Base-by-base conservation (phyloP, 257 asterid species). In the Nicotiana knightiana region DNA sequence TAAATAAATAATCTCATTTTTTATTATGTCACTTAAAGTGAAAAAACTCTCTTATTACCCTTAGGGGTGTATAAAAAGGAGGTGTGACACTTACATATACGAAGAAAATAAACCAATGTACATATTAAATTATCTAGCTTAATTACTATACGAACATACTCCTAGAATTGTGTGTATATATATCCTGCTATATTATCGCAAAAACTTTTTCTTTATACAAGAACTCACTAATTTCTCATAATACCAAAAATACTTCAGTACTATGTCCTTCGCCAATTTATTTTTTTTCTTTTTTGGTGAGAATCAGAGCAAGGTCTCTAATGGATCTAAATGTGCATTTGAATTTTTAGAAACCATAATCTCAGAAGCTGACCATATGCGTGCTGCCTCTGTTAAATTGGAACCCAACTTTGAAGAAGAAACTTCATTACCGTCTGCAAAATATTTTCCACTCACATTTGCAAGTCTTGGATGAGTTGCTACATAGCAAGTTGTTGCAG, bases 401-500 rank as follows among this genome's bases (percentile, higher is more conserved):
- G 91, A 88, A n/a, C 97, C 97, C 76, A 89, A 28, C 70, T 93
- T 94, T 17, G 98, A 93, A 1, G 94, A 82, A 9, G 91, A 86
- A 75, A 92, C 90, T 81, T 96, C 99, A 26, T 96, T 96, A 82
- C 98, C 94, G 86, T 96, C 99, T 1, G 96, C 91, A 81, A 83
- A 96, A 81, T 96, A 96, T 83, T 92, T 93, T 18, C 99, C 98
- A 6, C 87, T 92, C 51, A 89, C 91, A 65, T 89, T 85, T 68
- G 4, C 86, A 24, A 94, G 80, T 33, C 90, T 87, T 0, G 96
- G 97, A 83, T 92, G 81, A 10, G 98, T 96, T 7, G 98, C 97
- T 6, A 93, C 97, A 58, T 94, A 96, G 84, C 99, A 96, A 33
- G 97, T 94, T 3, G 99, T 96, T 0, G 97, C 98, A 75, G 99